phyloP scores from a whole-genome alignment of 129 eudicot genomes.

The Flaveria brownii region DNA sequence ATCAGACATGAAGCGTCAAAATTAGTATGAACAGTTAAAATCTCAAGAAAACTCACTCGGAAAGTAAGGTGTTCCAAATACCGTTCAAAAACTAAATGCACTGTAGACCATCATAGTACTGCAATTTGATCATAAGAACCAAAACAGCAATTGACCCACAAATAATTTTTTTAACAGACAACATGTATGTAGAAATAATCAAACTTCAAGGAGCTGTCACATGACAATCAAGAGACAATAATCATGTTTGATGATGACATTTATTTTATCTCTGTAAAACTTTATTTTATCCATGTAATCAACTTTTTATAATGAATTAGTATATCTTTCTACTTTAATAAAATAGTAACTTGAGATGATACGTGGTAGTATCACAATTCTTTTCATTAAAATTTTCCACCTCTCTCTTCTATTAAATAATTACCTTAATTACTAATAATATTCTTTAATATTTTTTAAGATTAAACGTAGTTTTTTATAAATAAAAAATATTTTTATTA shows the following conservation, averaged over 20 bases:
- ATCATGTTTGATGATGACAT: background rate
- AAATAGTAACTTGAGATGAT: too few relatives aligned
- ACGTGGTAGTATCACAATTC: too few relatives aligned
- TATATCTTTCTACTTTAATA: background rate
- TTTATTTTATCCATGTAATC: background rate
- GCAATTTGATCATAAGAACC: background rate
- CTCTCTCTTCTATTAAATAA: too few relatives aligned
- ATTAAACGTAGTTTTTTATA: too few relatives aligned
- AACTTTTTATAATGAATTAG: background rate
- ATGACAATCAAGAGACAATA: background rate
- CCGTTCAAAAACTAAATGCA: background rate
- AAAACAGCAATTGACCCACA: background rate
- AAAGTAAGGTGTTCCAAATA: too few relatives aligned
- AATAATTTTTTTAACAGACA: background rate
- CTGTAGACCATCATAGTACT: background rate
- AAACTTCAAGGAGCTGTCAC: constrained; percentile 4
- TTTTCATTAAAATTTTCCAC: too few relatives aligned
- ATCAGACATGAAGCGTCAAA: too few relatives aligned
- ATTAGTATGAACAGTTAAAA: too few relatives aligned
- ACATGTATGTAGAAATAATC: background rate
- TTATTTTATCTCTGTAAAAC: background rate
- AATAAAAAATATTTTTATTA: too few relatives aligned
- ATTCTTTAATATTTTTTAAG: too few relatives aligned
- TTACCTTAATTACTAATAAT: too few relatives aligned
- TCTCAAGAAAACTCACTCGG: too few relatives aligned